Evolutionary conservation across 768 basidiomycete species (phyloP).

Genomic region (Podaxis mareebaensis): DNA sequence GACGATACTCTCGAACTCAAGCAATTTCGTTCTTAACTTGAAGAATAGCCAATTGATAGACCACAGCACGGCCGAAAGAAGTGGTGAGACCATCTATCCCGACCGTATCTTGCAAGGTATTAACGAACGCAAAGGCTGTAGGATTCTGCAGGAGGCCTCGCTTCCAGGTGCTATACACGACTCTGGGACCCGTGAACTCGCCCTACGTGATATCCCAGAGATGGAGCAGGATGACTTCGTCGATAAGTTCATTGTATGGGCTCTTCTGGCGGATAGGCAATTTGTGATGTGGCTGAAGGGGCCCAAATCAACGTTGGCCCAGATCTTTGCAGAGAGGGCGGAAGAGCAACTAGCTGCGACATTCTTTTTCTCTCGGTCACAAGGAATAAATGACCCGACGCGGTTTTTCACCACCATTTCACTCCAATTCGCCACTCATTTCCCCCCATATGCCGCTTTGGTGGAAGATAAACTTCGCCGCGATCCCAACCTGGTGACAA

Average conservation of each 20-base stretch:
- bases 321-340: background rate
- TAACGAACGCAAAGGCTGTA: background rate
- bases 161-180: background rate
- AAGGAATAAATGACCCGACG: background rate
- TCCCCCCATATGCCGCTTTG: too few relatives aligned
- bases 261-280: background rate
- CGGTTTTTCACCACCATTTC: too few relatives aligned
- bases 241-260: background rate
- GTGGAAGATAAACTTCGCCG: too few relatives aligned
- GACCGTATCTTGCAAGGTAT: background rate
- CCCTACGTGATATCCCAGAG: background rate
- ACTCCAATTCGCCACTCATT: too few relatives aligned
- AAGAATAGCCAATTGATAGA: background rate
- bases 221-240: background rate
- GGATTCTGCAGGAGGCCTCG: background rate
- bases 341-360: background rate
- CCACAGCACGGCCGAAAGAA: background rate
- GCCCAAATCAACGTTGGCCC: background rate
- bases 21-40: background rate
- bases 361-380: background rate
- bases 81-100: background rate
- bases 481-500: too few relatives aligned
- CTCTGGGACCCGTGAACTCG: background rate
- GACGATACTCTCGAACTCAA: background rate
- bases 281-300: background rate